phyloP scores from a whole-genome alignment of 805 yeast genomes.

The Ogataea paradorogensis region DNA sequence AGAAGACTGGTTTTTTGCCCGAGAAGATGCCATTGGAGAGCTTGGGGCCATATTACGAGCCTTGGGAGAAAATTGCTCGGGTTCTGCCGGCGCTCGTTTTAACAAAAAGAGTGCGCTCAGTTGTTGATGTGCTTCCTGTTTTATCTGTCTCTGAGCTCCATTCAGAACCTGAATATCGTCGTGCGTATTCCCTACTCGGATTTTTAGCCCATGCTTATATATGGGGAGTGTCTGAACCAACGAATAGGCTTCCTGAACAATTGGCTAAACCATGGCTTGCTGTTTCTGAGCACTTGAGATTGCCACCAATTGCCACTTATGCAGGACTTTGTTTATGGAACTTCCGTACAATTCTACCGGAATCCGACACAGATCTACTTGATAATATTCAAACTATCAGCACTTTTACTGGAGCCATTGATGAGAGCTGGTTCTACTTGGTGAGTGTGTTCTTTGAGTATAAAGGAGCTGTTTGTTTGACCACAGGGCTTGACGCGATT shows the following conservation, averaged over 20 bases:
- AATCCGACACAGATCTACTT: constrained; percentile 36
- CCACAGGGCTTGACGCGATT: constrained; percentile 66
- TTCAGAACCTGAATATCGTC: constrained; percentile 53
- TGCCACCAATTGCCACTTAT: constrained; percentile 87
- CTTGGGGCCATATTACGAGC: constrained; percentile 58
- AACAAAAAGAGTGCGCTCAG: constrained; percentile 55
- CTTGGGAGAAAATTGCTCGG: constrained; percentile 73
- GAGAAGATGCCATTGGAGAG: constrained; percentile 55
- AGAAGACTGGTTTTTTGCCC: constrained; percentile 77
- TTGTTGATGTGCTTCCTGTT: constrained; percentile 63
- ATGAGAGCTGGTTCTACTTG: constrained; percentile 91
- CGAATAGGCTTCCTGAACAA: constrained; percentile 60
- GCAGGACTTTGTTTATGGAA: constrained; percentile 90
- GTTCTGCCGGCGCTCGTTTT: constrained; percentile 73
- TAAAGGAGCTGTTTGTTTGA: constrained; percentile 70
- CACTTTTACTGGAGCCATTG: constrained; percentile 87
- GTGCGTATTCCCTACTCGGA: constrained; percentile 79
- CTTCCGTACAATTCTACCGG: constrained; percentile 60
- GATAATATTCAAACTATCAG: constrained; percentile 73
- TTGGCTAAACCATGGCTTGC: constrained; percentile 68
- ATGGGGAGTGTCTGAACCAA: constrained; percentile 72
- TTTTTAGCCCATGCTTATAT: constrained; percentile 86
- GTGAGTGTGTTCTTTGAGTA: constrained; percentile 85
- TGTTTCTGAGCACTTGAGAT: constrained; percentile 55
- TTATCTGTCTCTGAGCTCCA: constrained; percentile 47